Percentiles rank a stretch among this genome's conserved stretches.
phyloP scores from a whole-genome alignment of 805 yeast genomes.

The Candida montana region DNA sequence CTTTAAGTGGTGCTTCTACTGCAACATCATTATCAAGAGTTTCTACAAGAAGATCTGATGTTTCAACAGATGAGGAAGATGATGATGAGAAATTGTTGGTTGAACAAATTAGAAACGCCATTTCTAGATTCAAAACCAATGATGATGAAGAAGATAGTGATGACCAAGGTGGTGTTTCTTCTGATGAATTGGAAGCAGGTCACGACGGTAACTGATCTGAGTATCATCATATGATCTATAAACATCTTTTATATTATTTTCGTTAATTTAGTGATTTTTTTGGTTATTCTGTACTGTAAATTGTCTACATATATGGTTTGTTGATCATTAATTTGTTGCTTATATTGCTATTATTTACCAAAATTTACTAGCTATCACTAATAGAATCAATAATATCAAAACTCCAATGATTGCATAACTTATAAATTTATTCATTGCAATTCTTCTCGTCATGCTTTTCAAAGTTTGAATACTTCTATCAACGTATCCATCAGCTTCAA shows the following conservation, averaged over 20 bases:
- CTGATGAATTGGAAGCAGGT: slow-evolving; percentile 56
- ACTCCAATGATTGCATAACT: slow-evolving; percentile 91
- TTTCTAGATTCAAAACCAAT: slow-evolving; percentile 27
- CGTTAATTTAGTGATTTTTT: not conserved
- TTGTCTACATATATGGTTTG: too few species aligned
- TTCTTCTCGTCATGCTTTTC: slow-evolving; percentile 85
- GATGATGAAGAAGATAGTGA: slow-evolving; percentile 11
- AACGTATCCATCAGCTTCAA: slow-evolving; percentile 89
- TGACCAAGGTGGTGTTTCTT: slow-evolving; percentile 33
- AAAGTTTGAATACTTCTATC: slow-evolving; percentile 84
- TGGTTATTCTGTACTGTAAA: too few species aligned
- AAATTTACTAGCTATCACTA: slow-evolving; percentile 74
- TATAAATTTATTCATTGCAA: slow-evolving; percentile 86
- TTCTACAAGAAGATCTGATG: slow-evolving; percentile 10
- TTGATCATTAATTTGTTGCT: too few species aligned
- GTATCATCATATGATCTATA: not conserved
- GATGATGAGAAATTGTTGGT: slow-evolving; percentile 30
- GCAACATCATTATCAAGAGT: slow-evolving; percentile 16
- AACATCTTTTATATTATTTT: not conserved
- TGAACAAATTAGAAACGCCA: slow-evolving; percentile 38
- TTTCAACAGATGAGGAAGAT: slow-evolving; percentile 12
- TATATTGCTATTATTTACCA: too few species aligned
- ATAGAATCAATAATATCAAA: slow-evolving; percentile 69
- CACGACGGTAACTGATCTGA: slow-evolving; percentile 3
- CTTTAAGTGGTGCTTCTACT: slow-evolving; percentile 18